These are phyloP conservation scores for Arthrobotrys conoides DNA, from an alignment of 2,329 filamentous ascomycete species.

Conservation along the genomic window DNA sequence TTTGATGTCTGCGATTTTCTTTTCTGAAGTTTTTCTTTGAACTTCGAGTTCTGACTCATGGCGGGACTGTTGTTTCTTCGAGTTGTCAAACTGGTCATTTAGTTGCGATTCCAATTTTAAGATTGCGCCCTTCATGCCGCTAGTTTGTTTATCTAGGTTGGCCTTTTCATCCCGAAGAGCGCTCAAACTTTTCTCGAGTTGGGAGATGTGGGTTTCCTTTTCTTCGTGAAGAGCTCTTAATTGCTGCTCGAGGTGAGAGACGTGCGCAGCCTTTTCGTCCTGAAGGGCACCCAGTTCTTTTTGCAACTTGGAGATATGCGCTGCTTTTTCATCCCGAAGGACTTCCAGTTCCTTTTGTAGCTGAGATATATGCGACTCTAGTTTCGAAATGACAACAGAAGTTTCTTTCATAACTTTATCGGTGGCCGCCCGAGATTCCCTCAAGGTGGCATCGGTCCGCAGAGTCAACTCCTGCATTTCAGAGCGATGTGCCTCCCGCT, in stretches of 20 bases:
- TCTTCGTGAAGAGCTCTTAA: conserved; percentile 75
- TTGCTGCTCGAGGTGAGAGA: conserved; percentile 55
- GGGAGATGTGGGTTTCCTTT: conserved; percentile 58
- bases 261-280: conserved; percentile 65
- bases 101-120: conserved; percentile 66
- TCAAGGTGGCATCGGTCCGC: conserved; percentile 51
- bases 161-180: conserved; percentile 74
- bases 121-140: conserved; percentile 62
- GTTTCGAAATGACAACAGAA: conserved; percentile 24
- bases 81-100: conserved; percentile 67
- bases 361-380: conserved; percentile 35
- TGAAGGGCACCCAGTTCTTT: conserved; percentile 72
- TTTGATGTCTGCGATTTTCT: conserved; percentile 68
- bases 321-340: conserved; percentile 28
- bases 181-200: conserved; percentile 64
- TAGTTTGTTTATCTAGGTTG: conserved; percentile 30
- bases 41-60: conserved; percentile 63
- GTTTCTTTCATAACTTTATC: conserved; percentile 53
- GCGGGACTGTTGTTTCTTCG: conserved; percentile 67
- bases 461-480: conserved; percentile 56
- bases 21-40: conserved; percentile 62
- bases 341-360: conserved; percentile 36
- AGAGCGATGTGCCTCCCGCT: conserved; percentile 60
- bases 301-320: conserved; percentile 66
- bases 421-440: conserved; percentile 41